Evolutionary conservation across 2,329 filamentous ascomycete genomes (phyloP).

Genomic region (Phialophora tarda): DNA sequence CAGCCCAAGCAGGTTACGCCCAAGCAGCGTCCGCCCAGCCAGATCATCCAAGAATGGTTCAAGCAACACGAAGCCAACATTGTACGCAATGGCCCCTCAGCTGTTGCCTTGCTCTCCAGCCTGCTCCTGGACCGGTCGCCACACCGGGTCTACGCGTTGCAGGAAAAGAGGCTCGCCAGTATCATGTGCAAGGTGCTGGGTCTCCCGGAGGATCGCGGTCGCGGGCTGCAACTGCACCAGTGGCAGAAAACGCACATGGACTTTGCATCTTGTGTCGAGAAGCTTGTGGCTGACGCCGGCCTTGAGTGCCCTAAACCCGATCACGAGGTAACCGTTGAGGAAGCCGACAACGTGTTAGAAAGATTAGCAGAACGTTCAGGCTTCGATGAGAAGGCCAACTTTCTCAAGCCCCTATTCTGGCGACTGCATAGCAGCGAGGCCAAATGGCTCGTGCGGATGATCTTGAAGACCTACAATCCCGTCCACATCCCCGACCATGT

Average conservation of each 20-base stretch:
- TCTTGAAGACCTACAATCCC: conserved; percentile 77
- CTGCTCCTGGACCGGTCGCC: conserved; percentile 76
- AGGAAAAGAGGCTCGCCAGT: conserved; percentile 64
- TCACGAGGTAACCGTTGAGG: conserved; percentile 67
- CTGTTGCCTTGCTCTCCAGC: conserved; percentile 72
- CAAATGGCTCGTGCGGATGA: conserved; percentile 84
- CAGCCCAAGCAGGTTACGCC: neutral
- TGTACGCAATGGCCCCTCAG: conserved; percentile 61
- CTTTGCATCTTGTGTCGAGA: conserved; percentile 69
- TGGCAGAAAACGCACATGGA: conserved; percentile 70
- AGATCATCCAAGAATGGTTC: conserved; percentile 72
- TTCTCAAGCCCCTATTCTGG: conserved; percentile 62
- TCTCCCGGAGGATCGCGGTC: conserved; percentile 63
- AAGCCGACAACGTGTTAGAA: conserved; percentile 72
- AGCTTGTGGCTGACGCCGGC: conserved; percentile 65
- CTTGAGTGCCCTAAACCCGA: conserved; percentile 44
- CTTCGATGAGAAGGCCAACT: conserved; percentile 65
- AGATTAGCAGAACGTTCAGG: conserved; percentile 69
- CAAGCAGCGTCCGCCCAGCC: conserved; percentile 34
- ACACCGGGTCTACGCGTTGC: conserved; percentile 77
- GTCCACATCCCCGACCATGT: conserved; percentile 64
- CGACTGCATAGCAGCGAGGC: conserved; percentile 70
- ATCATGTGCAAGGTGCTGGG: conserved; percentile 70
- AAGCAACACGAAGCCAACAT: conserved; percentile 63
- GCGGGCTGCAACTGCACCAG: conserved; percentile 65